phyloP scores from a whole-genome alignment of 106 monocot species.

The Dendrobium huoshanense region DNA sequence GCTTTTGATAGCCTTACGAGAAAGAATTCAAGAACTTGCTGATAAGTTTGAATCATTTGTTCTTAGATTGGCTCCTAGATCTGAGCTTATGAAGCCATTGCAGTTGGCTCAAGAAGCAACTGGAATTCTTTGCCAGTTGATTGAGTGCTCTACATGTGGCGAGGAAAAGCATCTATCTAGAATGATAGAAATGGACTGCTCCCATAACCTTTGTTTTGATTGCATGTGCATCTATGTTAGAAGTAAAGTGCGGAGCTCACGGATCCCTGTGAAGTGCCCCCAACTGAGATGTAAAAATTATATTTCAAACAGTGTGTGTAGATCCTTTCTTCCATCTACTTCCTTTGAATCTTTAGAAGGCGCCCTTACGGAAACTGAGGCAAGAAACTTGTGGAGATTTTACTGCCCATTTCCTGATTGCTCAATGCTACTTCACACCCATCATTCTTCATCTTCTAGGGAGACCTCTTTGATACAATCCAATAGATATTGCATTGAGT shows the following conservation, averaged over 20 bases:
- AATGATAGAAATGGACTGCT: conserved; percentile 33
- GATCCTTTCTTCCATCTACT: conserved; percentile 34
- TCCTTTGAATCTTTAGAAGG: conserved; percentile 29
- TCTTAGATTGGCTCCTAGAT: conserved; percentile 45
- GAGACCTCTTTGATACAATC: conserved; percentile 43
- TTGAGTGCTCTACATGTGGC: conserved; percentile 34
- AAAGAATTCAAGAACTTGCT: conserved; percentile 80
- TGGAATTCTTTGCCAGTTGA: conserved; percentile 22
- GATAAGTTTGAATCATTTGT: conserved; percentile 64
- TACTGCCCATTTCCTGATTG: conserved; percentile 69
- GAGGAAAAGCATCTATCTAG: conserved; percentile 34
- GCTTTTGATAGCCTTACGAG: conserved; percentile 68
- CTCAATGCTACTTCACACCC: conserved; percentile 25
- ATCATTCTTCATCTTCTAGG: conserved; percentile 18
- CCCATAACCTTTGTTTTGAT: conserved; percentile 39
- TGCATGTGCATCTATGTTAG: conserved; percentile 34
- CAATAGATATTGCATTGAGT: conserved; percentile 34
- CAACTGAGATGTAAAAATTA: conserved; percentile 27
- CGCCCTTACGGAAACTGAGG: conserved; percentile 18
- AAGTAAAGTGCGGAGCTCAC: conserved; percentile 18
- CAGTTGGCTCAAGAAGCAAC: conserved; percentile 60
- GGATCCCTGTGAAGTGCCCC: conserved; percentile 37
- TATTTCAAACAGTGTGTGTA: conserved; percentile 29
- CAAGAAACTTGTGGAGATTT: conserved; percentile 22
- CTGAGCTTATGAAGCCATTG: conserved; percentile 43